These are phyloP conservation scores for Penicillium sp. DNA, from an alignment of 2,329 filamentous ascomycete genomes.

Conservation along the genomic window DNA sequence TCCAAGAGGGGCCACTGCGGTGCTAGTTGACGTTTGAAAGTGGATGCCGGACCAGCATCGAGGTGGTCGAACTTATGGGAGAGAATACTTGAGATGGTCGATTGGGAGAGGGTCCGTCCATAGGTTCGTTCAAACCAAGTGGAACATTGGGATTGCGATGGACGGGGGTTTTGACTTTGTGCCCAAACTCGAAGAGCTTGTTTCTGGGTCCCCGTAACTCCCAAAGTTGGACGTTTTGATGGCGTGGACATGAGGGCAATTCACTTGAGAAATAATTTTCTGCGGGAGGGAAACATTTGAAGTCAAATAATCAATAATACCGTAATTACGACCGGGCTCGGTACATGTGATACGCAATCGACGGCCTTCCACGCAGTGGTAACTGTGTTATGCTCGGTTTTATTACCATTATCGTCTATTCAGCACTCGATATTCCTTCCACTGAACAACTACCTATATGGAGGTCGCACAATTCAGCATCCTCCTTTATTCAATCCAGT, in stretches of 20 bases:
- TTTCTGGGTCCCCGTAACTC: background rate
- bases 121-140: conserved; percentile 8
- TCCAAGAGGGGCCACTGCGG: conserved; percentile 10
- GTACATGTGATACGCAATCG: background rate
- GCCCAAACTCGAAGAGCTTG: conserved; percentile 6
- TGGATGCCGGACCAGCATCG: conserved; percentile 1
- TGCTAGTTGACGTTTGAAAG: background rate
- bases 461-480: background rate
- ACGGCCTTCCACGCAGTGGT: background rate
- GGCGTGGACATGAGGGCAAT: background rate
- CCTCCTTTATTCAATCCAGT: background rate
- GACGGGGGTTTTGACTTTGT: background rate
- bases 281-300: too few species aligned
- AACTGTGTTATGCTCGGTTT: background rate
- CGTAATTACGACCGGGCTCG: background rate
- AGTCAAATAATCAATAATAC: background rate
- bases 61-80: conserved; percentile 2
- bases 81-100: conserved; percentile 1
- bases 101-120: conserved; percentile 2
- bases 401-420: background rate
- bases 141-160: background rate
- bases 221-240: background rate
- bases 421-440: background rate
- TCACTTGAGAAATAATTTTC: background rate
- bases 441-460: background rate